Percentiles rank a stretch among this genome's conserved stretches.
phyloP scores from a whole-genome alignment of 2,329 filamentous ascomycete genomes.

The Cephalotrichum gorgonifer region DNA sequence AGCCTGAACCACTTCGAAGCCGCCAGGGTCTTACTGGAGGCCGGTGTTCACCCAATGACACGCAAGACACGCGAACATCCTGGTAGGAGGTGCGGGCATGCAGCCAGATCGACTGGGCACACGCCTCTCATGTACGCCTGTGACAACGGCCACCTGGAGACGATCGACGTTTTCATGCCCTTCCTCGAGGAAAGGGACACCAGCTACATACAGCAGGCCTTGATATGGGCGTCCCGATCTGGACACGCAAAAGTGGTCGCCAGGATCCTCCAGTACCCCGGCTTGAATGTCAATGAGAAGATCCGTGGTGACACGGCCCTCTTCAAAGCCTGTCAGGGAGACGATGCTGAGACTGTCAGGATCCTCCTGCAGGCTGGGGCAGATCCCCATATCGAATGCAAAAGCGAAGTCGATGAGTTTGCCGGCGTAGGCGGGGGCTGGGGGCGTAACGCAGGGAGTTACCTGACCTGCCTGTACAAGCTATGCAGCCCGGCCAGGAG shows the following conservation, averaged over 20 bases:
- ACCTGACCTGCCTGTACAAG: not conserved
- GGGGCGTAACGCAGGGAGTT: not conserved
- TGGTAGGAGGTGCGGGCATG: conserved; percentile 6
- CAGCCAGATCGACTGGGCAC: conserved; percentile 9
- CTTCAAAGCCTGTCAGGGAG: conserved; percentile 6
- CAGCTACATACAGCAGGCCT: conserved; percentile 14
- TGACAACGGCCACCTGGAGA: conserved; percentile 14
- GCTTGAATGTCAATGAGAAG: conserved; percentile 19
- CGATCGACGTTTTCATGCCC: conserved; percentile 16
- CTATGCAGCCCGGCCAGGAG: not conserved
- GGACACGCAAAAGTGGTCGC: conserved; percentile 13
- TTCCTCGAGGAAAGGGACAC: conserved; percentile 13
- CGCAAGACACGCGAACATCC: conserved; percentile 12
- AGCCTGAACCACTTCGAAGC: conserved; percentile 16
- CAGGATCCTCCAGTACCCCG: conserved; percentile 18
- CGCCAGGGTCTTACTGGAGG: conserved; percentile 19
- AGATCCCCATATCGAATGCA: conserved; percentile 13
- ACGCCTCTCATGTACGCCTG: conserved; percentile 21
- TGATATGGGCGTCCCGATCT: conserved; percentile 15
- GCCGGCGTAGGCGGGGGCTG: not conserved
- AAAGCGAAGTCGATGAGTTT: not conserved
- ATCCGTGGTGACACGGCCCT: conserved; percentile 13
- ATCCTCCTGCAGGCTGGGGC: conserved; percentile 20
- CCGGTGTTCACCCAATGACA: conserved; percentile 22
- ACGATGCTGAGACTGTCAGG: conserved; percentile 10